Conservation (phyloP, 768 basidiomycete genomes). For the Stropharia rugosoannulata region DNA sequence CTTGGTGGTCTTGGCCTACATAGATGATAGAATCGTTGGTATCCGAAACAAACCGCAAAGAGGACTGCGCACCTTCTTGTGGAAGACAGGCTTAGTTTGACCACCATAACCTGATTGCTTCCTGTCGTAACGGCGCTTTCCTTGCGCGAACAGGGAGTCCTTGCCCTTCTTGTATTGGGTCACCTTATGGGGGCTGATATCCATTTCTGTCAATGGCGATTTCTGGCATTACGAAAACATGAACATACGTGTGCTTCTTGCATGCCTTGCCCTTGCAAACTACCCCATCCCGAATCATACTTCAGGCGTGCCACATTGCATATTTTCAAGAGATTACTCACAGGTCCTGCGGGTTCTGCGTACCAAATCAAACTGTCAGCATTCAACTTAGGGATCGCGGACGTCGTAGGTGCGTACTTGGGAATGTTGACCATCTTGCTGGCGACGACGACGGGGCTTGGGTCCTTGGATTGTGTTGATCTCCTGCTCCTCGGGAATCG, state of each 20-base stretch:
- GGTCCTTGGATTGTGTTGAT: constrained; percentile 33
- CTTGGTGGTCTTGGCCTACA: constrained; percentile 96
- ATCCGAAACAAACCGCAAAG: background rate
- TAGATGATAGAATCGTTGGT: background rate
- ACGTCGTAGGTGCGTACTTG: constrained; percentile 61
- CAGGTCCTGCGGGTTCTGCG: constrained; percentile 91
- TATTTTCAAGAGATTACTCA: constrained; percentile 45
- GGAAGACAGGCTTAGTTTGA: constrained; percentile 99
- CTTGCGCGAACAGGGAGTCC: constrained; percentile 96
- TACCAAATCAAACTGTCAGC: constrained; percentile 11
- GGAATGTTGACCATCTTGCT: constrained; percentile 92
- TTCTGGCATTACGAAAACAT: constrained; percentile 2
- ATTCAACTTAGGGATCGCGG: background rate
- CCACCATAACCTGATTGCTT: constrained; percentile 99
- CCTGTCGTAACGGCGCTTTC: constrained; percentile 99
- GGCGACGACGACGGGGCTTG: constrained; percentile 40
- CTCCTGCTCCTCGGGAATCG: constrained; percentile 28
- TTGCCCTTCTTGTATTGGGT: constrained; percentile 99
- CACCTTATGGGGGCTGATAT: constrained; percentile 90
- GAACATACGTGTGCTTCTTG: constrained; percentile 92
- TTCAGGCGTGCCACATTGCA: constrained; percentile 1
- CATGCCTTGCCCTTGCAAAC: constrained; percentile 97
- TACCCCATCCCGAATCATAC: constrained; percentile 23
- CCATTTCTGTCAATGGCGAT: constrained; percentile 12
- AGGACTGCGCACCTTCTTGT: constrained; percentile 88